Conservation (phyloP, 345 rosid genomes). For the Euphorbia tirucalli region DNA sequence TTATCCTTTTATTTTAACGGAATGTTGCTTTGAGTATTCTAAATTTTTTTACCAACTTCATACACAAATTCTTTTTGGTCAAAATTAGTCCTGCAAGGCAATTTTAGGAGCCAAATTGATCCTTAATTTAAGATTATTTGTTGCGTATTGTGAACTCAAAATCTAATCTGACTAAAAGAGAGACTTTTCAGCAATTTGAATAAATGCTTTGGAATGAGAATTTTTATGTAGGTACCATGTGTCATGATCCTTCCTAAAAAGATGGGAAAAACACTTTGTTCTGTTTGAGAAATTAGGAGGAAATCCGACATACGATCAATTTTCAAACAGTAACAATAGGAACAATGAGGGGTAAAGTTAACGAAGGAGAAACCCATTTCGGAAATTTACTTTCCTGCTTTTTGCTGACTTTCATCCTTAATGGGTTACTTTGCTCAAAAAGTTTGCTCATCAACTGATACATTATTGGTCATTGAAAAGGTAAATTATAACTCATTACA, state of each 20-base stretch:
- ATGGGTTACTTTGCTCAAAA: background rate
- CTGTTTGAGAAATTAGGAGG: slow-evolving; percentile 21
- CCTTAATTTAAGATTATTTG: too few species aligned
- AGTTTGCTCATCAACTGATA: slow-evolving; percentile 1
- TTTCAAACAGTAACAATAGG: slow-evolving; percentile 5
- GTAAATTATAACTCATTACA: background rate
- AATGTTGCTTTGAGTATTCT: too few species aligned
- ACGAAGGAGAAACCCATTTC: background rate
- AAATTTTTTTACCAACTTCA: too few species aligned
- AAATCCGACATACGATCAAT: slow-evolving; percentile 1
- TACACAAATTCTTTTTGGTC: too few species aligned
- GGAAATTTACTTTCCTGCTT: background rate
- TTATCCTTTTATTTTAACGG: too few species aligned
- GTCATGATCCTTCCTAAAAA: slow-evolving; percentile 11
- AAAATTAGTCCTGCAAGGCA: too few species aligned
- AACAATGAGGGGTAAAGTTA: background rate
- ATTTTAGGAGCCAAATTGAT: too few species aligned
- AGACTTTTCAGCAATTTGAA: too few species aligned
- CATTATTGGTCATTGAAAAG: background rate
- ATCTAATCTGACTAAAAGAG: too few species aligned
- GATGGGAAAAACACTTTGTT: background rate
- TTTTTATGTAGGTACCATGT: slow-evolving; percentile 18
- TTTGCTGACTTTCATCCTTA: background rate
- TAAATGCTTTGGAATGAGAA: too few species aligned
- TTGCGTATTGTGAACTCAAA: too few species aligned